These are phyloP conservation scores for Rickenella mellea DNA, from an alignment of 768 basidiomycete species.

Conservation along the genomic window DNA sequence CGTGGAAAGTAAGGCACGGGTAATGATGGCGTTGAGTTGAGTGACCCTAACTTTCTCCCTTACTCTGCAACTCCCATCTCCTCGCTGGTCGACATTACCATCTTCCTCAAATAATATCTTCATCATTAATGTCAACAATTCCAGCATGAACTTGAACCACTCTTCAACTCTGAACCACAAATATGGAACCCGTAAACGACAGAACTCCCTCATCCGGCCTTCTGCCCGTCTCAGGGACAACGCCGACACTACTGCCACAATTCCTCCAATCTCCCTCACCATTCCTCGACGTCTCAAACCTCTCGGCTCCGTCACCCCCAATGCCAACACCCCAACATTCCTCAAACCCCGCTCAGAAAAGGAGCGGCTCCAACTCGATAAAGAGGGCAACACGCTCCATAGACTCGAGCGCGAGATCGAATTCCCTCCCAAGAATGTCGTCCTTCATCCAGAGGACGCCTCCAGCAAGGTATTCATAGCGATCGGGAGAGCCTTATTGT, in stretches of 20 bases:
- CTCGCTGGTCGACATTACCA: constrained; percentile 22
- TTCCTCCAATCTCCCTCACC: constrained; percentile 11
- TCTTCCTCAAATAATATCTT: constrained; percentile 4
- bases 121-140: constrained; percentile 13
- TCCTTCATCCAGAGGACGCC: constrained; percentile 69
- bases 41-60: constrained; percentile 9
- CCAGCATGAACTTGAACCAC: constrained; percentile 7
- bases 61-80: constrained; percentile 9
- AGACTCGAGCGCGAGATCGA: constrained; percentile 3
- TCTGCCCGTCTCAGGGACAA: constrained; percentile 39
- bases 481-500: constrained; percentile 62
- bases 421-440: constrained; percentile 56
- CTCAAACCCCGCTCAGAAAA: neutral
- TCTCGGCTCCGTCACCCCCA: constrained; percentile 4
- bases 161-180: constrained; percentile 25
- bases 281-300: neutral
- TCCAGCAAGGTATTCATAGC: constrained; percentile 64
- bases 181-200: constrained; percentile 48
- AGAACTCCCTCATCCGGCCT: constrained; percentile 43
- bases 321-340: constrained; percentile 2
- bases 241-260: constrained; percentile 27
- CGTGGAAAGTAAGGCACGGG: too few species aligned
- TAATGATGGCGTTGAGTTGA: too few species aligned
- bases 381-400: neutral
- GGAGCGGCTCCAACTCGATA: neutral